Percentiles rank a stretch among this genome's conserved stretches.
These are phyloP conservation scores for Hansenula lynferdii DNA, from an alignment of 1,139 yeast species.

Conservation along the genomic window DNA sequence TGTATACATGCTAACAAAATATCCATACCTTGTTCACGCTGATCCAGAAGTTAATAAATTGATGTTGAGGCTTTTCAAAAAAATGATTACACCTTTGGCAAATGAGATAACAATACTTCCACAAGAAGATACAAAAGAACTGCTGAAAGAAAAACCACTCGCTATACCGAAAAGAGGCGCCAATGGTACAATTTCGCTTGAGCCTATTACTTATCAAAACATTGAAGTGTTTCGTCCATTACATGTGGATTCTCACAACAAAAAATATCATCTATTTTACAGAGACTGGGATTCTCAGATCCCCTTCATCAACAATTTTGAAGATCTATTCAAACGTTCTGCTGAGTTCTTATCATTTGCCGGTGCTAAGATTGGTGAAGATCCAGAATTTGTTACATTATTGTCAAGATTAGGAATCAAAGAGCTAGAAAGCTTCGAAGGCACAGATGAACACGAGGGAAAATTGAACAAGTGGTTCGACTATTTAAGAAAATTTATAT, in stretches of 20 bases:
- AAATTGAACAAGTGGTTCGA: conserved; percentile 49
- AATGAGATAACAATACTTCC: conserved; percentile 8
- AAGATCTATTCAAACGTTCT: conserved; percentile 42
- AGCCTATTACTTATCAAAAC: conserved; percentile 22
- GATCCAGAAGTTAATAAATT: conserved; percentile 48
- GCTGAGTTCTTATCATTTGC: conserved; percentile 47
- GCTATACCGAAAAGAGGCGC: conserved; percentile 25
- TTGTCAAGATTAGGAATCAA: conserved; percentile 53
- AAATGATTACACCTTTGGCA: conserved; percentile 49
- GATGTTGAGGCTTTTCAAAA: conserved; percentile 44
- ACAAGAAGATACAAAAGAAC: conserved; percentile 14
- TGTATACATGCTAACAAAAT: conserved; percentile 50
- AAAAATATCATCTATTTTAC: conserved; percentile 44
- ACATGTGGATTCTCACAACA: conserved; percentile 24
- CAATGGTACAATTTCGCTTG: conserved; percentile 28
- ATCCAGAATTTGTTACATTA: conserved; percentile 47
- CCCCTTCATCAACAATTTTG: conserved; percentile 33
- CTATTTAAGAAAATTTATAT: conserved; percentile 59
- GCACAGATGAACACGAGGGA: conserved; percentile 18
- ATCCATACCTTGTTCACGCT: conserved; percentile 58
- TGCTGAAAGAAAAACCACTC: conserved; percentile 18
- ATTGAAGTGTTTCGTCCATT: conserved; percentile 16
- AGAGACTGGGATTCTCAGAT: conserved; percentile 42
- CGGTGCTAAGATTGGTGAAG: conserved; percentile 53
- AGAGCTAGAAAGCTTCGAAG: conserved; percentile 26